These are phyloP conservation scores for Stentor coeruleus DNA, from an alignment of 73 alveolate genomes.

Conservation along the genomic window DNA sequence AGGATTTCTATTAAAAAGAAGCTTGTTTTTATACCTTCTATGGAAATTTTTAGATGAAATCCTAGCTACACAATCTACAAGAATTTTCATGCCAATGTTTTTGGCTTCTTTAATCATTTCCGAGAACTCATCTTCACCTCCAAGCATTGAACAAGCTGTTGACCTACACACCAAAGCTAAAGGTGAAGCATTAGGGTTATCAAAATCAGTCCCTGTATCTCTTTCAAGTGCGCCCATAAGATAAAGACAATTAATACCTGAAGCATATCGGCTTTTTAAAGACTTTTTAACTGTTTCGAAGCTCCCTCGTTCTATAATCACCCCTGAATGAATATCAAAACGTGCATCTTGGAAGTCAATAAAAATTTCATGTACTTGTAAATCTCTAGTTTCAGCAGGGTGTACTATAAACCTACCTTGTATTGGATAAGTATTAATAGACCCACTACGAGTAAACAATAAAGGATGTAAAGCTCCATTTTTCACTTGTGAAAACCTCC, in stretches of 20 bases:
- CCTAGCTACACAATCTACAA: slow-evolving; percentile 91
- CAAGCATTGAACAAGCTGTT: slow-evolving; percentile 82
- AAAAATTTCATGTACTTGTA: slow-evolving; percentile 88
- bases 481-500: slow-evolving; percentile 65
- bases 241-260: slow-evolving; percentile 84
- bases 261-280: slow-evolving; percentile 56
- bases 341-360: slow-evolving; percentile 89
- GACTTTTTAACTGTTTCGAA: slow-evolving; percentile 73
- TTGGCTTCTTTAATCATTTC: slow-evolving; percentile 75
- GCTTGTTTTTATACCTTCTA: slow-evolving; percentile 79
- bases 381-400: slow-evolving; percentile 76
- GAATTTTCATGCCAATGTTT: slow-evolving; percentile 76
- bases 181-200: slow-evolving; percentile 84
- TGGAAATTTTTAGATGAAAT: slow-evolving; percentile 79
- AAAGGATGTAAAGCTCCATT: slow-evolving; percentile 23
- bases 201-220: slow-evolving; percentile 60
- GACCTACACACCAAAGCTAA: slow-evolving; percentile 88
- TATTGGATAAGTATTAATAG: slow-evolving; percentile 54
- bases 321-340: slow-evolving; percentile 71
- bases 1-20: slow-evolving; percentile 78
- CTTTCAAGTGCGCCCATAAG: slow-evolving; percentile 96
- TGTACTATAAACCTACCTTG: slow-evolving; percentile 94
- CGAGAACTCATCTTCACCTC: slow-evolving; percentile 87
- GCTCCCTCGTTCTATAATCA: slow-evolving; percentile 77
- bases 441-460: too few species aligned